These are phyloP conservation scores for Diaporthe vaccinii DNA, from an alignment of 2,329 filamentous ascomycete genomes.

Conservation along the genomic window DNA sequence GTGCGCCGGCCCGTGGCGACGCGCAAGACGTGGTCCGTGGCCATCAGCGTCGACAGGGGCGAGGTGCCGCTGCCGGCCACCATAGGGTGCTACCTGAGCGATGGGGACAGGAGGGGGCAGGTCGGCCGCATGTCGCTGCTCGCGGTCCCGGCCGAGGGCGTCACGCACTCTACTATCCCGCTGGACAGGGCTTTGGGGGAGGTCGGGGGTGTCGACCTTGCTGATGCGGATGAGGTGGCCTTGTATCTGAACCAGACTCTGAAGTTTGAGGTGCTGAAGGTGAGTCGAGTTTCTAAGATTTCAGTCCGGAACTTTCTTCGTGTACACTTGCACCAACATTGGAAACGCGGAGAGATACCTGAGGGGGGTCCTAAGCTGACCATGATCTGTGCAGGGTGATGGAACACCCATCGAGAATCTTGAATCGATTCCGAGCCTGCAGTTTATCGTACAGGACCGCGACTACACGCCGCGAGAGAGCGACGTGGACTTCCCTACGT, in stretches of 20 bases:
- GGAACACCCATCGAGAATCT: constrained; percentile 47
- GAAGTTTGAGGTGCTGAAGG: constrained; percentile 45
- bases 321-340: background rate
- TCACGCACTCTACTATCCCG: constrained; percentile 50
- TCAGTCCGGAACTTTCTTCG: background rate
- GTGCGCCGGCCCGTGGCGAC: constrained; percentile 44
- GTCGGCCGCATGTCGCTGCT: constrained; percentile 54
- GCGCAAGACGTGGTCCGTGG: constrained; percentile 46
- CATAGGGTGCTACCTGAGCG: constrained; percentile 51
- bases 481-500: constrained; percentile 45
- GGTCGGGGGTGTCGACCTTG: constrained; percentile 38
- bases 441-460: constrained; percentile 52
- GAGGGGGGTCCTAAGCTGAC: background rate
- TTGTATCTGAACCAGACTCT: constrained; percentile 42
- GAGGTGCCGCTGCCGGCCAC: constrained; percentile 54
- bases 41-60: constrained; percentile 53
- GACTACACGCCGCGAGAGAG: constrained; percentile 42
- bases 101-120: constrained; percentile 3
- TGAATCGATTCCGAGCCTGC: constrained; percentile 51
- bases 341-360: background rate
- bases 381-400: constrained; percentile 46
- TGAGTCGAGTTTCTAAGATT: constrained; percentile 32
- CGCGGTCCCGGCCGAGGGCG: constrained; percentile 52
- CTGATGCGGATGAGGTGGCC: constrained; percentile 29
- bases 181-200: constrained; percentile 45